Evolutionary conservation across 768 basidiomycete genomes (phyloP).

Genomic region (Trametes sanguinea): DNA sequence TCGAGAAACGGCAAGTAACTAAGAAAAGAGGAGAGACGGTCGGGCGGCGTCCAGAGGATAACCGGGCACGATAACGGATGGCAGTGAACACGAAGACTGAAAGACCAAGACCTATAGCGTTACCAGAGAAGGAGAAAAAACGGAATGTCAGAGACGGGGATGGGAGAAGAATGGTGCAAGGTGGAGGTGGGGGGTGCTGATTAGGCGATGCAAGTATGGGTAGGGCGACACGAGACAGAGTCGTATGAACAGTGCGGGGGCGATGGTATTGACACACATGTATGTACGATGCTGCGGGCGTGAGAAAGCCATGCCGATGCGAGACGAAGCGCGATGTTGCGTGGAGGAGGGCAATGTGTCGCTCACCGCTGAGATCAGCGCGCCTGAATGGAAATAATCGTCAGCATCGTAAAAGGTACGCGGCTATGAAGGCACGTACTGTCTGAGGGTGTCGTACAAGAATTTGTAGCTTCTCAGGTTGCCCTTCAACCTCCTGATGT

Average conservation of each 20-base stretch:
- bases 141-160: neutral
- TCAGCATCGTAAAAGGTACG: neutral
- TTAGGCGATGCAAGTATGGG: constrained; percentile 9
- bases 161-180: neutral
- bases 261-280: constrained; percentile 19
- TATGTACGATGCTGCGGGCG: constrained; percentile 13
- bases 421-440: constrained; percentile 54
- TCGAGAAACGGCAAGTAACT: constrained; percentile 11
- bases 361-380: constrained; percentile 32
- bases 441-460: constrained; percentile 83
- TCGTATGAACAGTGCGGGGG: constrained; percentile 16
- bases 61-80: neutral
- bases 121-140: constrained; percentile 7
- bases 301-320: constrained; percentile 9
- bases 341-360: neutral
- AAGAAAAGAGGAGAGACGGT: constrained; percentile 1
- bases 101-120: constrained; percentile 14
- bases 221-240: constrained; percentile 11
- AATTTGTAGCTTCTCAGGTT: constrained; percentile 92
- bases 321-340: neutral
- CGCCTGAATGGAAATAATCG: constrained; percentile 19
- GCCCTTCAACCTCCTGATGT: constrained; percentile 90
- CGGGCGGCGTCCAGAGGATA: constrained; percentile 4
- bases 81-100: constrained; percentile 1
- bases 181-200: neutral